A percentile compares a stretch with the other conserved stretches of the same genome.
phyloP scores from a whole-genome alignment of 371 early-diverging fungal genomes.

The Nematocida sp. region DNA sequence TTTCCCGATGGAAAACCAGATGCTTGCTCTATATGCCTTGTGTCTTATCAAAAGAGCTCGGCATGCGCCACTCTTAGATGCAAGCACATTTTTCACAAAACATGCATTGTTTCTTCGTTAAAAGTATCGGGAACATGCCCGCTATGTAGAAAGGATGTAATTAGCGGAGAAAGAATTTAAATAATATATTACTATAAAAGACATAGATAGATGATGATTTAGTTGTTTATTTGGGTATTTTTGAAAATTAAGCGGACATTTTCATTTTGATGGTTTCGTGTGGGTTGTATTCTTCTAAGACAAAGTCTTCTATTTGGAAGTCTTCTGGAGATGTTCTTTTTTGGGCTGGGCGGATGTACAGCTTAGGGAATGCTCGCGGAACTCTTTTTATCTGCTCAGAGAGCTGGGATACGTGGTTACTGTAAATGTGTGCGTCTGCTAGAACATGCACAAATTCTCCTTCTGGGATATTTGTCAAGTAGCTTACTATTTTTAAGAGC shows the following conservation, averaged over 20 bases:
- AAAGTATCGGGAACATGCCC: conserved; percentile 13
- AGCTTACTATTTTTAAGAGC: conserved; percentile 83
- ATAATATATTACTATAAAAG: not conserved
- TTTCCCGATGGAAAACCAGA: not conserved
- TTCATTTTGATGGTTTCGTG: conserved; percentile 84
- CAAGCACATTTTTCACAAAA: conserved; percentile 35
- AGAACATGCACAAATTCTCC: conserved; percentile 85
- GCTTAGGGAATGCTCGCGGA: conserved; percentile 79
- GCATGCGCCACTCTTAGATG: conserved; percentile 22
- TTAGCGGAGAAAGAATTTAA: conserved; percentile 21
- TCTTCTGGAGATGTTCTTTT: conserved; percentile 71
- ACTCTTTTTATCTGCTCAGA: conserved; percentile 74
- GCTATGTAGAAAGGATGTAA: conserved; percentile 32
- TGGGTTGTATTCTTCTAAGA: conserved; percentile 78
- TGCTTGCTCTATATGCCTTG: conserved; percentile 19
- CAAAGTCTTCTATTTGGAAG: conserved; percentile 77
- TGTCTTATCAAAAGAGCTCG: not conserved
- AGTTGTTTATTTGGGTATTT: too few relatives aligned
- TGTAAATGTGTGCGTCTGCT: conserved; percentile 93
- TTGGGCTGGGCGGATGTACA: conserved; percentile 69
- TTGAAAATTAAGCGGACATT: conserved; percentile 73
- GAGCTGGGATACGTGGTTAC: conserved; percentile 82
- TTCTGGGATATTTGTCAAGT: conserved; percentile 77
- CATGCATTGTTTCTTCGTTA: conserved; percentile 17
- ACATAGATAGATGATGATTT: not conserved